Conservation (phyloP, 805 yeast species). For the Ogataea glucozyma region DNA sequence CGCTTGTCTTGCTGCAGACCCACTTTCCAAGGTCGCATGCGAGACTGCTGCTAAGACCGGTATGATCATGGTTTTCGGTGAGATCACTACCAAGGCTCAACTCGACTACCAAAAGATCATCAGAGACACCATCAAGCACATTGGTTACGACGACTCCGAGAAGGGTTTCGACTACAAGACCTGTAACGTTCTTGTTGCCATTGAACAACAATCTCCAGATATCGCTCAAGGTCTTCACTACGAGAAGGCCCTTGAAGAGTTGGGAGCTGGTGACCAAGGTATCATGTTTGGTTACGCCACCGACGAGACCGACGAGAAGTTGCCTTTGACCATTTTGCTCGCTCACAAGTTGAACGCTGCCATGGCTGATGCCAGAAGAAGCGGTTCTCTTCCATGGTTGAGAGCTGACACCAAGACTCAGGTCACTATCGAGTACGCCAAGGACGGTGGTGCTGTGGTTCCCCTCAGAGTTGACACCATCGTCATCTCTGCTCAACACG, state of each 20-base stretch:
- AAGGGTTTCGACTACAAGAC: constrained; percentile 99
- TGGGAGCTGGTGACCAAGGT: constrained; percentile 99
- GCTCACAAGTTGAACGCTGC: constrained; percentile 97
- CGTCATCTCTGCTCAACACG: constrained; percentile 97
- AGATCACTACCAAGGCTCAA: constrained; percentile 94
- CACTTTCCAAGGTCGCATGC: constrained; percentile 98
- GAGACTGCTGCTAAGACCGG: constrained; percentile 99
- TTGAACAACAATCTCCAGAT: constrained; percentile 99
- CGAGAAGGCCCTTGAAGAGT: constrained; percentile 91
- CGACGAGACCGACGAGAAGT: constrained; percentile 96
- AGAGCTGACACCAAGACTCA: constrained; percentile 99
- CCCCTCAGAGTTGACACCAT: constrained; percentile 97
- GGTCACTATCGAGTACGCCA: constrained; percentile 94
- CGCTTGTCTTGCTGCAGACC: constrained; percentile 94
- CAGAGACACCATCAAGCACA: constrained; percentile 97
- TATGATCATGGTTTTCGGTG: constrained; percentile 99
- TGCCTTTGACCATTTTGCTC: constrained; percentile 91
- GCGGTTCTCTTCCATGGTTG: constrained; percentile 91
- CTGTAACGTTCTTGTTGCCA: constrained; percentile 97
- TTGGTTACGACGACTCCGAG: constrained; percentile 93
- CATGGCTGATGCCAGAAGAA: constrained; percentile 96
- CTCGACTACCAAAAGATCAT: constrained; percentile 96
- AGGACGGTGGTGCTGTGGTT: constrained; percentile 92
- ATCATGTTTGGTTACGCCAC: constrained; percentile 99
- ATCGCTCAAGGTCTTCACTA: constrained; percentile 99